Percentiles rank a stretch among this genome's conserved stretches.
These are phyloP conservation scores for Fagopyrum esculentum DNA, from an alignment of 148 eudicot species.

Conservation along the genomic window DNA sequence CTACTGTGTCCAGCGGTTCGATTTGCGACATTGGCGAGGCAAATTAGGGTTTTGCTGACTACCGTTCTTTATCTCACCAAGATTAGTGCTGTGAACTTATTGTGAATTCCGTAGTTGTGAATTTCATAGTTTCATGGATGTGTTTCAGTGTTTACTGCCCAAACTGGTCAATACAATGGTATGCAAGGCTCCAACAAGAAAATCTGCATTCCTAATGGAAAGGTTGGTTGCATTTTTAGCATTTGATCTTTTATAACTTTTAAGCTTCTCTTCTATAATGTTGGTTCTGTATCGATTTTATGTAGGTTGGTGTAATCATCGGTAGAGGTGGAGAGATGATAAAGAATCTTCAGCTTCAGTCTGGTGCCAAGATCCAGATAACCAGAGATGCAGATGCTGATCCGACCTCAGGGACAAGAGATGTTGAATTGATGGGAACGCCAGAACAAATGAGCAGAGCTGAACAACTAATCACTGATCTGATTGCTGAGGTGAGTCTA, in stretches of 20 bases:
- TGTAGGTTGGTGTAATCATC: constrained; percentile 37
- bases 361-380: constrained; percentile 38
- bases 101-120: background rate
- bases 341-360: constrained; percentile 32
- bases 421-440: constrained; percentile 39
- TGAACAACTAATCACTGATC: constrained; percentile 32
- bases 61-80: too few relatives aligned
- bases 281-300: background rate
- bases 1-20: too few relatives aligned
- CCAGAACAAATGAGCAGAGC: constrained; percentile 35
- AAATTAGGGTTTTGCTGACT: too few relatives aligned
- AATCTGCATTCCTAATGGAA: constrained; percentile 30
- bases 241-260: background rate
- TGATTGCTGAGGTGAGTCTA: constrained; percentile 34
- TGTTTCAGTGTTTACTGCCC: constrained; percentile 27
- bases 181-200: constrained; percentile 28
- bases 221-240: constrained; percentile 19
- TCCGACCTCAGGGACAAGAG: constrained; percentile 24
- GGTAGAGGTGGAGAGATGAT: constrained; percentile 45
- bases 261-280: background rate
- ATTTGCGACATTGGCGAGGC: too few relatives aligned
- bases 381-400: constrained; percentile 37
- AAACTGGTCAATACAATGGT: constrained; percentile 17
- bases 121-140: background rate
- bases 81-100: background rate